Evolutionary conservation across 2,329 filamentous ascomycete species (phyloP).

Genomic region (Diaporthe velutina): DNA sequence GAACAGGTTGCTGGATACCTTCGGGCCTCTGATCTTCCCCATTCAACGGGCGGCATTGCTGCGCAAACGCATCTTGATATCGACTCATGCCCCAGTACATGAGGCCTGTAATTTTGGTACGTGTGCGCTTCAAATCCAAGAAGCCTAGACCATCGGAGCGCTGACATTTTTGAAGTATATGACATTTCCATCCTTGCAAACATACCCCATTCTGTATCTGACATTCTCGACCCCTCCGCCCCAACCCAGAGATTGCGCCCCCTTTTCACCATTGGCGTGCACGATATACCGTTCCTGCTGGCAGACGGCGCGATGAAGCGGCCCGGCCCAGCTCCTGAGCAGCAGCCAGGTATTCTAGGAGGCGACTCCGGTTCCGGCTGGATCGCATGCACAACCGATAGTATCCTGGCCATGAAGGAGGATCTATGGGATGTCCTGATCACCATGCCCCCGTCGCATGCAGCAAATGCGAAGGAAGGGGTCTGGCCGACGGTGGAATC

Average conservation of each 20-base stretch:
- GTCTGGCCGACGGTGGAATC: conserved; percentile 83
- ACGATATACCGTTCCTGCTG: conserved; percentile 87
- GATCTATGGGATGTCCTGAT: conserved; percentile 92
- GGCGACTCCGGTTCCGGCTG: conserved; percentile 75
- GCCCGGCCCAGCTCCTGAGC: conserved; percentile 42
- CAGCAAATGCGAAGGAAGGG: conserved; percentile 69
- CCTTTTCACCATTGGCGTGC: conserved; percentile 93
- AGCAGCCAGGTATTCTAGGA: conserved; percentile 43
- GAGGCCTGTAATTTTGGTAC: conserved; percentile 89
- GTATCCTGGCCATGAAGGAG: conserved; percentile 87
- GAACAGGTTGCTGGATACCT: conserved; percentile 80
- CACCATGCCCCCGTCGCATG: conserved; percentile 77
- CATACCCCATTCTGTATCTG: conserved; percentile 80
- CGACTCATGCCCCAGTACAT: conserved; percentile 88
- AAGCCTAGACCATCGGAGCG: background rate
- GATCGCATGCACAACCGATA: conserved; percentile 97
- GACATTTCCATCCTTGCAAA: conserved; percentile 93
- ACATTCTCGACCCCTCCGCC: conserved; percentile 74
- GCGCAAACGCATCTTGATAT: conserved; percentile 88
- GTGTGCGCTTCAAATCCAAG: conserved; percentile 40
- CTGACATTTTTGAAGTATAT: conserved; percentile 73
- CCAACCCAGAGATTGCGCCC: conserved; percentile 78
- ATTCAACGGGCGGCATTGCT: conserved; percentile 89
- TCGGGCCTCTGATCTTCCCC: conserved; percentile 93
- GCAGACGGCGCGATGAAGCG: conserved; percentile 65